Base-by-base conservation (phyloP, 768 basidiomycete species). In the Leccinellum luteum region DNA sequence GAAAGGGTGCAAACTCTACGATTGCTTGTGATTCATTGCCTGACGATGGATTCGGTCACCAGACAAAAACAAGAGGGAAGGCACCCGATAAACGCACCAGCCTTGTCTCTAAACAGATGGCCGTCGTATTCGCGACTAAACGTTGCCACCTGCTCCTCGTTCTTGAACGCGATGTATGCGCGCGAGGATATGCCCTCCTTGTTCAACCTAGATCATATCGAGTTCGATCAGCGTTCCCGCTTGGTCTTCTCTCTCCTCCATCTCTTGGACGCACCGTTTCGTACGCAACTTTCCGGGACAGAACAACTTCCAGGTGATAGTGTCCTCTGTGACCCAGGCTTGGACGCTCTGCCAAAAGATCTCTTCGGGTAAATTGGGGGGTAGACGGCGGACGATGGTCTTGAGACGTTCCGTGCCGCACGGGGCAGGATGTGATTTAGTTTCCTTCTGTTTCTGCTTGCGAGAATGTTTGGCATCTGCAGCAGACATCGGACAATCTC, bases 321-420 rank as follows among this genome's bases (percentile, higher is more conserved):
- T 84, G 34, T 92, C 86, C 17, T 90, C 86, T 1, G 83, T 79
- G 15, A 94, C 88, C 94, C 95, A 98, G 2, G 78, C 69, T 52
- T 85, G 79, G 3, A 94, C 92, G 60, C 90, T 92, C 65, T 89
- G 85, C 96, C 96, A 99, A 74, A 99, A 98, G 53, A 97, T 75
- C 2, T 85, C 85, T 64, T 94, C 94, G 4, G 96, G 96, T 3
- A 99, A 78, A 65, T 94, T 93, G 13, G 95, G 90, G 0, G 96
- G 96, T 5, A 98, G 78, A 38, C 92, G 77, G 44, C 96, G 85
- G 17, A 98, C 87, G 62, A 97, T 81, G 30, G 86, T 86, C 79
- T 99, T 98, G 65, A 94, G 75, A 5, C 89, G 83, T 60, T 89
- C 87, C 5, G 73, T 72, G 19, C 74, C 72, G 19, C 56, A 68